Percentiles rank a stretch among this genome's conserved stretches.
Conservation (phyloP, 139 green algal species). For the Dunaliella primolecta region DNA sequence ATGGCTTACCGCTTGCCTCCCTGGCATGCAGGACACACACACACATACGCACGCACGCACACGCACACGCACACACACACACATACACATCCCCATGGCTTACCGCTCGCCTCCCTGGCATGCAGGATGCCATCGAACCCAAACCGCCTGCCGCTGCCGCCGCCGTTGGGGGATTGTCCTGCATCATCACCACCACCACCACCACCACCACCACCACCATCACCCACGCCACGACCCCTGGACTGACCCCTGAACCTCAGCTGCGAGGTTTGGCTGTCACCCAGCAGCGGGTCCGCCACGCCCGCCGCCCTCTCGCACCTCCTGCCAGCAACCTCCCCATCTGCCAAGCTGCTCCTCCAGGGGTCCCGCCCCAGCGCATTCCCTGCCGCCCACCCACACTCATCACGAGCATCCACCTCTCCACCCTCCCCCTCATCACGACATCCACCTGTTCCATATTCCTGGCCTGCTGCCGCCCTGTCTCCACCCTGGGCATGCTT, state of each 20-base stretch:
- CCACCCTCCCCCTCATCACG: not conserved
- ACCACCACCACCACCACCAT: not conserved
- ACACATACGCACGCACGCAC: no score
- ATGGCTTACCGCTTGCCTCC: not conserved
- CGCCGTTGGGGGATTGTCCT: not conserved
- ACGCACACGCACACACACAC: no score
- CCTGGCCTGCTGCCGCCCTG: no score
- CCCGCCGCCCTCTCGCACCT: no score
- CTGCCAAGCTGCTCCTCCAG: no score
- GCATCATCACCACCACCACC: not conserved
- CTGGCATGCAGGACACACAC: not conserved
- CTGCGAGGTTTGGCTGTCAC: no score
- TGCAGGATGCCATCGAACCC: not conserved
- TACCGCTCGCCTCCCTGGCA: not conserved
- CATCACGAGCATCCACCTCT: not conserved
- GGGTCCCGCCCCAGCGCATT: not conserved
- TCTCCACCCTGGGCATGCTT: not conserved
- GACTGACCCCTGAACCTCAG: no score
- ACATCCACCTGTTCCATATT: not conserved
- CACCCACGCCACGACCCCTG: not conserved
- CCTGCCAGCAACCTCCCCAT: no score
- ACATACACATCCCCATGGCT: not conserved
- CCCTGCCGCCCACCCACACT: not conserved
- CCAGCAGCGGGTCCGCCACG: not conserved
- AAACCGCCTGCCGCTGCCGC: not conserved